Conservation (phyloP, 2,329 filamentous ascomycete genomes). For the Xylaria sp. region DNA sequence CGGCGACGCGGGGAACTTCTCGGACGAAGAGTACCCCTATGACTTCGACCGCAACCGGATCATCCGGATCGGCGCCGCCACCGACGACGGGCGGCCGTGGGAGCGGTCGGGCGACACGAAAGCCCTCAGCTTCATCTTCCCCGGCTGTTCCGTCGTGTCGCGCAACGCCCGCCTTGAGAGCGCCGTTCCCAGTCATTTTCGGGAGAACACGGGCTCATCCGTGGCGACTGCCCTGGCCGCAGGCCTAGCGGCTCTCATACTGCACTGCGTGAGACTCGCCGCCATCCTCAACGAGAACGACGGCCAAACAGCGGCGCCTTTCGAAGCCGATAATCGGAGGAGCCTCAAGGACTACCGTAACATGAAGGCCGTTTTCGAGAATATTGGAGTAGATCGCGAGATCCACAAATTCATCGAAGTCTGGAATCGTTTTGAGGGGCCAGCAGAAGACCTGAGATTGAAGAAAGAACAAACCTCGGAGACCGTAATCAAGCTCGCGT, state of each 20-base stretch:
- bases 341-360: not conserved
- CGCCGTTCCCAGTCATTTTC: no score
- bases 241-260: not conserved
- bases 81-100: not conserved
- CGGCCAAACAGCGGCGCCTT: not conserved
- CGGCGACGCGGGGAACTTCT: not conserved
- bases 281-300: not conserved
- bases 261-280: not conserved
- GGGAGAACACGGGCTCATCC: not conserved
- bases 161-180: not conserved
- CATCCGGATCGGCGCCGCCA: not conserved
- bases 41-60: not conserved
- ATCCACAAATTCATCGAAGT: slow-evolving; percentile 7
- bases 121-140: not conserved
- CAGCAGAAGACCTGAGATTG: no score
- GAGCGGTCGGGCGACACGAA: not conserved
- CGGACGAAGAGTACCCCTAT: no score
- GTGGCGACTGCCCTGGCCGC: not conserved
- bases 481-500: not conserved
- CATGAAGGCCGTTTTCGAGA: slow-evolving; percentile 1
- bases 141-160: not conserved
- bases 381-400: not conserved
- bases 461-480: no score
- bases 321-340: not conserved
- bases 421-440: not conserved